Conservation (phyloP, 805 yeast genomes). For the Metschnikowia aberdeeniae region DNA sequence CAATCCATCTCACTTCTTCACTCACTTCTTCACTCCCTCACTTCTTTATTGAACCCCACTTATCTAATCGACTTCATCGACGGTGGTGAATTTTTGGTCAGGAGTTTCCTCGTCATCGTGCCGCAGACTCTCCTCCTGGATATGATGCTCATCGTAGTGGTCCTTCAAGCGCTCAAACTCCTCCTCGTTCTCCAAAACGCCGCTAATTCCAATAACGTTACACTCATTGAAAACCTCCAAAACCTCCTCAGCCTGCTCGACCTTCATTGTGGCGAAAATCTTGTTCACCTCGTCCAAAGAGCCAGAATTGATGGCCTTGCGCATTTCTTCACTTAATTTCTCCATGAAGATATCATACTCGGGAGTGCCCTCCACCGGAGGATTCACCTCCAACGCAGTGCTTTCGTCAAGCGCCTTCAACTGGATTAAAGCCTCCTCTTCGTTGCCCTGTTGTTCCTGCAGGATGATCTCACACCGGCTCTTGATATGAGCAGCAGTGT, state of each 20-base stretch:
- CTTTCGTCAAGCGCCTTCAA: conserved; percentile 83
- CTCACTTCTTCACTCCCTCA: not conserved
- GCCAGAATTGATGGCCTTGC: conserved; percentile 67
- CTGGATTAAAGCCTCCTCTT: conserved; percentile 78
- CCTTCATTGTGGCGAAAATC: conserved; percentile 67
- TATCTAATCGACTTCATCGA: conserved; percentile 10
- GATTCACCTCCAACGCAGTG: conserved; percentile 63
- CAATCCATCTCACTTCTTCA: conserved; percentile 10
- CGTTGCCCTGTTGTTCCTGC: conserved; percentile 43
- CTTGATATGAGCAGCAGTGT: conserved; percentile 72
- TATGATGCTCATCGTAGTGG: conserved; percentile 38
- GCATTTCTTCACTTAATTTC: conserved; percentile 58
- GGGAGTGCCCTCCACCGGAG: conserved; percentile 57
- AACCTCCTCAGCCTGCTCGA: conserved; percentile 76
- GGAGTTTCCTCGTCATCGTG: not conserved
- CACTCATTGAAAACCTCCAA: conserved; percentile 73
- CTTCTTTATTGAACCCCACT: no score
- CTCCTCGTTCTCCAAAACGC: conserved; percentile 64
- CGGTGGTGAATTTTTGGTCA: conserved; percentile 6
- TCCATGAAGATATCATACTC: conserved; percentile 54
- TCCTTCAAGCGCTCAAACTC: conserved; percentile 56
- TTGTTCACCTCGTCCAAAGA: conserved; percentile 75
- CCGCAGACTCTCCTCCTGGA: conserved; percentile 5
- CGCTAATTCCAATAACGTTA: conserved; percentile 80
- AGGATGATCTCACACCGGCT: conserved; percentile 66